Conservation (phyloP, 257 asterid species). For the Salvia hispanica region DNA sequence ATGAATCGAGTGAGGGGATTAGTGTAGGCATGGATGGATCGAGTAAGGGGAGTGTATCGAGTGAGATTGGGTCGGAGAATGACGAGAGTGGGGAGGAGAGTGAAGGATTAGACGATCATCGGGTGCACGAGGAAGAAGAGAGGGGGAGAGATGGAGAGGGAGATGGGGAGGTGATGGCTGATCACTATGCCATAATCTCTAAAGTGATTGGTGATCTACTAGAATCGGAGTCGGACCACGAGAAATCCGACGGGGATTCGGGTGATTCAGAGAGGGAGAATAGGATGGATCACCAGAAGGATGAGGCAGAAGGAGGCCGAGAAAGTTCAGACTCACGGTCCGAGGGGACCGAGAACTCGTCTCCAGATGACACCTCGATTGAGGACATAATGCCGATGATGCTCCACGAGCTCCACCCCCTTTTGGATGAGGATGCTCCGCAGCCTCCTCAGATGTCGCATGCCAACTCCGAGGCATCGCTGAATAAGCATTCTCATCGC, state of each 20-base stretch:
- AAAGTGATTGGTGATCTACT: slow-evolving; percentile 44
- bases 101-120: slow-evolving; percentile 3
- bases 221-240: slow-evolving; percentile 48
- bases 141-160: slow-evolving; percentile 33
- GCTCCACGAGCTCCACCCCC: slow-evolving; percentile 96
- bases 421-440: slow-evolving; percentile 70
- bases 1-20: slow-evolving; percentile 29
- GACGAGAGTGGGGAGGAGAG: slow-evolving; percentile 20
- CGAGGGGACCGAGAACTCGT: slow-evolving; percentile 79
- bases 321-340: slow-evolving; percentile 64
- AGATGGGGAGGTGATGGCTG: slow-evolving; percentile 35
- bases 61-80: slow-evolving; percentile 17
- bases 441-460: slow-evolving; percentile 48
- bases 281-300: slow-evolving; percentile 42
- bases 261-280: slow-evolving; percentile 61
- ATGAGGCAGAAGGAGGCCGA: slow-evolving; percentile 16
- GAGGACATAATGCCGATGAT: slow-evolving; percentile 86
- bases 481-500: slow-evolving; percentile 42
- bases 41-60: slow-evolving; percentile 31
- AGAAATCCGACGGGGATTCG: slow-evolving; percentile 55
- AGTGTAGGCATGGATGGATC: slow-evolving; percentile 35
- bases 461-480: slow-evolving; percentile 53
- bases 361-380: slow-evolving; percentile 88
- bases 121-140: not conserved
- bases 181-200: slow-evolving; percentile 37